A percentile compares a stretch with the other conserved stretches of the same genome.
These are phyloP conservation scores for Blastomyces gilchristii DNA, from an alignment of 2,329 filamentous ascomycete species.

Conservation along the genomic window DNA sequence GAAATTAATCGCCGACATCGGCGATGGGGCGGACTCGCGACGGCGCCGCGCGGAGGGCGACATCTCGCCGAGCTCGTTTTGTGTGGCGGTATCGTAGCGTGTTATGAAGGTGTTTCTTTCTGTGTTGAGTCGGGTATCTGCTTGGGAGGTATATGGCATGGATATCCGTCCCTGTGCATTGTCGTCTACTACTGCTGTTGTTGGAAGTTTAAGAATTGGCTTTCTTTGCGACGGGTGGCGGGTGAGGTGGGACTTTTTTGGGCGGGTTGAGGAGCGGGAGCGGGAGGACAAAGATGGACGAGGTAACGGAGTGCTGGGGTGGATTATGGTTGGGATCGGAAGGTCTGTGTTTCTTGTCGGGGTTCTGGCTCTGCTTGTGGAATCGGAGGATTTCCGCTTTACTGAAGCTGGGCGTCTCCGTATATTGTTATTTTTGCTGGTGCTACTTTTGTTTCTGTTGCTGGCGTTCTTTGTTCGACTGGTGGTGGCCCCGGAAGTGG, in stretches of 20 bases:
- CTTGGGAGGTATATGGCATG: not conserved
- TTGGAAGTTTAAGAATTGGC: not conserved
- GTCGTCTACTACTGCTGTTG: not conserved
- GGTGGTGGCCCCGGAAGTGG: not conserved
- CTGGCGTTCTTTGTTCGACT: not conserved
- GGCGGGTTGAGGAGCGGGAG: not conserved
- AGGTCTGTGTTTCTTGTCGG: conserved; percentile 4
- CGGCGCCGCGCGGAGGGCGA: not conserved
- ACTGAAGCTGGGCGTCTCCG: not conserved
- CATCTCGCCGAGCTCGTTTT: not conserved
- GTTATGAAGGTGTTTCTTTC: conserved; percentile 8
- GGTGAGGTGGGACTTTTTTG: not conserved
- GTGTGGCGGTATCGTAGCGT: not conserved
- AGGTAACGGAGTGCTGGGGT: not conserved
- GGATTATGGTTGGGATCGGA: conserved; percentile 5
- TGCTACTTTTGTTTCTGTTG: not conserved
- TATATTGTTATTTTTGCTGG: not conserved
- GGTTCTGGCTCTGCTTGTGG: not conserved
- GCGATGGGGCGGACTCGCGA: not conserved
- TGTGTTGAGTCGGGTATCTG: conserved; percentile 9
- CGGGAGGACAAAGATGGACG: not conserved
- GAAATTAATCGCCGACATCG: not conserved
- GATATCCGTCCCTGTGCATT: not conserved
- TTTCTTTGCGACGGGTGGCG: not conserved
- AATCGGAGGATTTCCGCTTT: not conserved